Evolutionary conservation across 768 basidiomycete species (phyloP).

Genomic region (Chalciporus piperatus): DNA sequence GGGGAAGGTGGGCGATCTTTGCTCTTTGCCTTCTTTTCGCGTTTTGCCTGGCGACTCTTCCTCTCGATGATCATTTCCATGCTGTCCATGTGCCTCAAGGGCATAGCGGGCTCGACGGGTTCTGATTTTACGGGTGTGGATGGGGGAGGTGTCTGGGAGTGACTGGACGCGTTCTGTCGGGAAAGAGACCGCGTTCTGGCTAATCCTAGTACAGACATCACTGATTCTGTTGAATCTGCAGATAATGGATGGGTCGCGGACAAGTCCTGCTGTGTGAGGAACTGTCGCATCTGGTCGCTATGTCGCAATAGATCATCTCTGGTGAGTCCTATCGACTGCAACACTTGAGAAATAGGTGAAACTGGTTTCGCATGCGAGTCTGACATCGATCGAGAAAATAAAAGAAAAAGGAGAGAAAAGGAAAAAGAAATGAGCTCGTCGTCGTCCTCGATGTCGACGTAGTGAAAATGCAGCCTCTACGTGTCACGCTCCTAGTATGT

Average conservation of each 20-base stretch:
- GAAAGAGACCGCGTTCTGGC: conserved; percentile 48
- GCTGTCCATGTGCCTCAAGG: conserved; percentile 60
- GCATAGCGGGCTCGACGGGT: conserved; percentile 46
- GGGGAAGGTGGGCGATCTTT: conserved; percentile 57
- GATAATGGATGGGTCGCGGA: conserved; percentile 44
- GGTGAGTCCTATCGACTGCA: conserved; percentile 71
- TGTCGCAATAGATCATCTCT: conserved; percentile 70
- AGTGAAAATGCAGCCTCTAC: conserved; percentile 6
- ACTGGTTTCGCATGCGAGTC: conserved; percentile 27
- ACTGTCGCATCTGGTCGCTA: conserved; percentile 79
- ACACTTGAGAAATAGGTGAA: conserved; percentile 73
- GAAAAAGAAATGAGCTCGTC: conserved; percentile 12
- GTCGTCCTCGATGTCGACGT: conserved; percentile 21
- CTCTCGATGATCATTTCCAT: conserved; percentile 80
- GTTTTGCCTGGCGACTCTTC: conserved; percentile 54
- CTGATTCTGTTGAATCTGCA: conserved; percentile 32
- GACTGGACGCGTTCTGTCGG: conserved; percentile 44
- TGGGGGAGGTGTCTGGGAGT: conserved; percentile 40
- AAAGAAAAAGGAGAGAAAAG: background rate
- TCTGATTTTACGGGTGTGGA: conserved; percentile 65
- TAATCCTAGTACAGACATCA: conserved; percentile 36
- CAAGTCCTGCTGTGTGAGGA: conserved; percentile 56
- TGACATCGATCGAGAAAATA: conserved; percentile 15
- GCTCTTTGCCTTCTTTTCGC: conserved; percentile 44
- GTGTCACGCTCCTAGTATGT: conserved; percentile 17